Evolutionary conservation across 2,329 filamentous ascomycete genomes (phyloP).

Genomic region (Aspergillus floridensis): DNA sequence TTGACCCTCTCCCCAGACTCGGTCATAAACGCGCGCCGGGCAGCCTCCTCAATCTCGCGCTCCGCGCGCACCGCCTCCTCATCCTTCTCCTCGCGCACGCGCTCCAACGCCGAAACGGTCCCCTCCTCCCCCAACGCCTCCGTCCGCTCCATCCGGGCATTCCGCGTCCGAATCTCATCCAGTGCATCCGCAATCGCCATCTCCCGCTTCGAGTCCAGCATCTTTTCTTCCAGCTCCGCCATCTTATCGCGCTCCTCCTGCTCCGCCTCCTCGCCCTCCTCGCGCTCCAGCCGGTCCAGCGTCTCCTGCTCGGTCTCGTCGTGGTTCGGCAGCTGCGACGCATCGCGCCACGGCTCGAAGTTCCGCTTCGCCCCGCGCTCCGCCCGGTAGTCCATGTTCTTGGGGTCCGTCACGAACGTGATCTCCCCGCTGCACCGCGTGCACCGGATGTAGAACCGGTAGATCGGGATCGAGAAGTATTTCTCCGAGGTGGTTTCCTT

Average conservation of each 20-base stretch:
- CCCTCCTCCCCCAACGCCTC: conserved; percentile 62
- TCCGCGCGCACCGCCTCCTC: conserved; percentile 66
- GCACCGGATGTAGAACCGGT: conserved; percentile 86
- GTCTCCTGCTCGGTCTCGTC: conserved; percentile 84
- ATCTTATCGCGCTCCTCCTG: conserved; percentile 82
- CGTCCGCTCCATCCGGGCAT: conserved; percentile 79
- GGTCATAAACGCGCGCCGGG: conserved; percentile 71
- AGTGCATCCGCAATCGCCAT: conserved; percentile 96
- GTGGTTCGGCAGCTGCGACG: conserved; percentile 50
- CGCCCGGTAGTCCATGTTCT: conserved; percentile 84
- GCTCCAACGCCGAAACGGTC: conserved; percentile 44
- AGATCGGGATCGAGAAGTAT: conserved; percentile 85
- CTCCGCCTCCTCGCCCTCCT: conserved; percentile 63
- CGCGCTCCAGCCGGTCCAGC: conserved; percentile 76
- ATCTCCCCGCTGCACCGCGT: conserved; percentile 84
- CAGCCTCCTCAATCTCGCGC: conserved; percentile 78
- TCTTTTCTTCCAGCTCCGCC: conserved; percentile 93
- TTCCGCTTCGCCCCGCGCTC: conserved; percentile 85
- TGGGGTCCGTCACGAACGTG: conserved; percentile 90
- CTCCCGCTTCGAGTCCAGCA: conserved; percentile 84
- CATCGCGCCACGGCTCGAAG: conserved; percentile 83
- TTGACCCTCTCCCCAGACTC: conserved; percentile 56
- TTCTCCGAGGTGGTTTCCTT: conserved; percentile 91
- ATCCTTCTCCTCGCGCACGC: conserved; percentile 57
- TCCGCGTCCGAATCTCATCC: conserved; percentile 89